Percentiles rank a stretch among this genome's conserved stretches.
phyloP scores from a whole-genome alignment of 225 moss, liverwort and hornwort species.

The Pseudisothecium myosuroides region DNA sequence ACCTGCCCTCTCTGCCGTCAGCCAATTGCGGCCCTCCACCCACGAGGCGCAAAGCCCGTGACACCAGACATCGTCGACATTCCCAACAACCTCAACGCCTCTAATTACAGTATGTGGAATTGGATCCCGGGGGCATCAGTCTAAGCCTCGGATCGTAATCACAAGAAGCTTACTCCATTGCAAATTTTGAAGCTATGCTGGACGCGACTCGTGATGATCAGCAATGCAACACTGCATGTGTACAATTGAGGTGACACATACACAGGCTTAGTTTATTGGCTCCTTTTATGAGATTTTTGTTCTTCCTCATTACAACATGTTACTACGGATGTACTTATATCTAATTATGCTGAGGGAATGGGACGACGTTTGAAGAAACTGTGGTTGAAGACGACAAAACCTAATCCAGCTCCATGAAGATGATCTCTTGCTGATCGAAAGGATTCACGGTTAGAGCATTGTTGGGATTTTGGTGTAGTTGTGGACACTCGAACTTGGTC shows the following conservation, averaged over 20 bases:
- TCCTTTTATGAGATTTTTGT: neutral
- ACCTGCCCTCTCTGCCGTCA: constrained; percentile 38
- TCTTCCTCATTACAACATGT: neutral
- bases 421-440: neutral
- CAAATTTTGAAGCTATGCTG: neutral
- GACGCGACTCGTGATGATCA: neutral
- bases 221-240: neutral
- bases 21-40: constrained; percentile 29
- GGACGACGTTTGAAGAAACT: neutral
- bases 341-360: neutral
- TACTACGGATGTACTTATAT: neutral
- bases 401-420: neutral
- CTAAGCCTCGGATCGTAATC: neutral
- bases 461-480: neutral
- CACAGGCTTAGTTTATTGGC: neutral
- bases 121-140: constrained; percentile 89
- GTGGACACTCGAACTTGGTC: neutral
- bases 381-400: neutral
- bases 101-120: constrained; percentile 82
- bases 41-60: constrained; percentile 3
- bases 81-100: constrained; percentile 30
- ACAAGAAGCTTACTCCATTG: neutral
- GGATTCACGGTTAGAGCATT: neutral
- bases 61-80: constrained; percentile 16
- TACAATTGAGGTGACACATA: neutral